Base-by-base conservation (phyloP, 768 basidiomycete genomes). In the Trametes gibbosa region DNA sequence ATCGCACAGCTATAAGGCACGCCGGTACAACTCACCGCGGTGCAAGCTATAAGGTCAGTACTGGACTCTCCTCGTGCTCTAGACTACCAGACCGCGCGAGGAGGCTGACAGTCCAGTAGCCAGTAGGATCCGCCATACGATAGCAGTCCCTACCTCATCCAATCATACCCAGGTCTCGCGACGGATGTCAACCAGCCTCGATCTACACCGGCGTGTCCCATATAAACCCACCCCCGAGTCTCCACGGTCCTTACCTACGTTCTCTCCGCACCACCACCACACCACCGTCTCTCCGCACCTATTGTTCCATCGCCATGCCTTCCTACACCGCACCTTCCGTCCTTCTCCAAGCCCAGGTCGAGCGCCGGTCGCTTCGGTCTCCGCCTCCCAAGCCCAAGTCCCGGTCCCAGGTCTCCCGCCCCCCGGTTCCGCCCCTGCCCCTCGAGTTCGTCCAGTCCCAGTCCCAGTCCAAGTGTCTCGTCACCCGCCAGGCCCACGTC, bases 71-170 rank as follows among this genome's bases (percentile, higher is more conserved):
- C n/a, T n/a, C n/a, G n/a, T n/a, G n/a, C n/a, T n/a, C n/a, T n/a
- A n/a, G n/a, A n/a, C 29, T 32, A 10, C 29, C 29, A 10, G 5
- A 32, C 4, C 29, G 29, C 10, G 29, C 29, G 24, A 85, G 86
- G 8, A 84, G 77, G 49, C 74, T 63, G 8, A 79, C 73, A n/a
- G 86, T 86, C 12, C 80, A 79, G 5, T 84, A 84, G 27, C 89
- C 74, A 6, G 85, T 84, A 0, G 85, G 87, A 3, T 79, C 77
- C 12, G 85, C 80, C 6, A 86, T 76, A 17, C 87, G 86, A 1
- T 74, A 69, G 65, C 82, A 89, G 65, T 85, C 89, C 70, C 84
- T 84, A 62, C 84, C 87, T 67, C 87, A 86, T 43, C 89, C 84
- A 8, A 74, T 78, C 70, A 86, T 68, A 78, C 77, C 81, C 16